A percentile compares a stretch with the other conserved stretches of the same genome.
These are phyloP conservation scores for Teunomyces atbi DNA, from an alignment of 805 yeast genomes.

Conservation along the genomic window DNA sequence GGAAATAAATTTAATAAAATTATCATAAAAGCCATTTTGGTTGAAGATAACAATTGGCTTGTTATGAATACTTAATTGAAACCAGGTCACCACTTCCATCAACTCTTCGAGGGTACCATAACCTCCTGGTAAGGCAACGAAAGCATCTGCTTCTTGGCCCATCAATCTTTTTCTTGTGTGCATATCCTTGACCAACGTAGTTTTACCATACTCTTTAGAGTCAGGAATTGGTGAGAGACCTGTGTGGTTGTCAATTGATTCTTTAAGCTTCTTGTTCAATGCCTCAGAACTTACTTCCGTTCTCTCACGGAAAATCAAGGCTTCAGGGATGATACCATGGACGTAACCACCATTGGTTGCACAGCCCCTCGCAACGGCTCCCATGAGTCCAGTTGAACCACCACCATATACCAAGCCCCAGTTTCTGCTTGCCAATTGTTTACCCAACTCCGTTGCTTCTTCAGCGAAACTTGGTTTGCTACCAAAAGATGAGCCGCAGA, in stretches of 20 bases:
- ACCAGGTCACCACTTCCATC: constrained; percentile 90
- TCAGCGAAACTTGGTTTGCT: constrained; percentile 46
- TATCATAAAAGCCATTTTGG: constrained; percentile 77
- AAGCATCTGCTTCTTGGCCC: constrained; percentile 85
- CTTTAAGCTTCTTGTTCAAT: constrained; percentile 48
- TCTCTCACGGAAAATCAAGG: constrained; percentile 72
- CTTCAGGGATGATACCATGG: constrained; percentile 85
- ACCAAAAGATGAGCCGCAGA: constrained; percentile 84
- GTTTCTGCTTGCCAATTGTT: constrained; percentile 49
- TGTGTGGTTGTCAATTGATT: constrained; percentile 58
- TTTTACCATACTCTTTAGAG: constrained; percentile 62
- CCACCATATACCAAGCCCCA: constrained; percentile 90
- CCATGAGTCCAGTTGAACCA: constrained; percentile 85
- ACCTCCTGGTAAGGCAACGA: constrained; percentile 90
- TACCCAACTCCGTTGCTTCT: constrained; percentile 61
- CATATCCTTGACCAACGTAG: constrained; percentile 84
- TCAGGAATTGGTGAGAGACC: constrained; percentile 68
- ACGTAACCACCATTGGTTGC: constrained; percentile 63
- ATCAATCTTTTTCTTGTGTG: constrained; percentile 83
- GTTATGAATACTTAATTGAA: constrained; percentile 79
- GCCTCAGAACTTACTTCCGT: constrained; percentile 15
- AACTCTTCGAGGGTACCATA: constrained; percentile 88
- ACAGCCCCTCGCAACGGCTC: constrained; percentile 65
- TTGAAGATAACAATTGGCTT: constrained; percentile 80
- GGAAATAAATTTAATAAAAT: constrained; percentile 58